Evolutionary conservation across 495 filamentous ascomycete species (phyloP), one percentile per base, ranked within the genome.

Genomic region (Chaetomium cochliodes): DNA sequence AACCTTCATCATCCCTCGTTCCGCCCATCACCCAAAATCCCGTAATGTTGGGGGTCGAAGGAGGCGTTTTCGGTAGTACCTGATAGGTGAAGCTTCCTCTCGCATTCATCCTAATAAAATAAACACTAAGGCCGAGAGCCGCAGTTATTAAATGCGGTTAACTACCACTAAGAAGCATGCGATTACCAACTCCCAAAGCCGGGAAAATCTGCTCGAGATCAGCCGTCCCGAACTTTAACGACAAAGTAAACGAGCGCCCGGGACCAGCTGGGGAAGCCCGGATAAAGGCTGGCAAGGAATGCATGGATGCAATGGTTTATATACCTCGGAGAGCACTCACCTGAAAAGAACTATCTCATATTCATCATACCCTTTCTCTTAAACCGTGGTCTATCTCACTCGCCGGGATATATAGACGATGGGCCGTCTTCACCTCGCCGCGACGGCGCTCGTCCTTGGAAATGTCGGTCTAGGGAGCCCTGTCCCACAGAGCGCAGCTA

Each of bases 371-470:
- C 26, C 16, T 6, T 30, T 30, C 28, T 30, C 2, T 6, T 30
- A 30, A 30, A 30, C 28, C 28, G 3, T 30, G 6, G 28, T 6
- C 6, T 6, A 30, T 30, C 28, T 30, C 28, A 30, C 28, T 6
- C 28, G 6, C 28, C 3, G 28, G 6, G 28, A 23, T 28, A 13
- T 30, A 56, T 16, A 46, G 60, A 61, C 58, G 39, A 78, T 78
- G 76, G 72, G 73, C 69, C 61, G 76, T 52, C 61, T 75, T 46
- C 65, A 72, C 47, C 50, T 74, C 62, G 68, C 64, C 8, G 65
- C 67, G 5, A 63, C 72, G 52, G 52, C 62, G 11, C 46, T 76
- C 50, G 69, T 68, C 47, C 60, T 76, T 20, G 54, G 69, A 51
- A 62, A 60, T 58, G 18, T 55, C 3, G 70, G 44, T 53, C 15